A percentile compares a stretch with the other conserved stretches of the same genome.
Evolutionary conservation across 257 asterid genomes (phyloP).

Genomic region (Fraxinus pennsylvanica): DNA sequence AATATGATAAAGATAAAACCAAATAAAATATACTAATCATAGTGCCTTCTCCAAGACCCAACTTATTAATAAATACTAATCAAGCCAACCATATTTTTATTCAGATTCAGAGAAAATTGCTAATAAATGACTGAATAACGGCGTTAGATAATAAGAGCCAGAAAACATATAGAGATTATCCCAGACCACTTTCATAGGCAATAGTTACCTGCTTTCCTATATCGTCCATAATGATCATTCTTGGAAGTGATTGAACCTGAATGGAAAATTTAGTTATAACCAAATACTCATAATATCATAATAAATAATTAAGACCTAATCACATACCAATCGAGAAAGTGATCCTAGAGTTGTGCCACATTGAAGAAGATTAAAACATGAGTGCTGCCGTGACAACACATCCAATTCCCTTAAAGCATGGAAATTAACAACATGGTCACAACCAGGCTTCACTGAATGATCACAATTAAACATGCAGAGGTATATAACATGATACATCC

Average conservation of each 20-base stretch:
- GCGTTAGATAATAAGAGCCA: not conserved
- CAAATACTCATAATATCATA: constrained; percentile 20
- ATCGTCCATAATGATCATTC: constrained; percentile 93
- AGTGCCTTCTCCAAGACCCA: constrained; percentile 4
- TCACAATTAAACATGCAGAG: not conserved
- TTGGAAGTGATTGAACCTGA: constrained; percentile 98
- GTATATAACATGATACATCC: not conserved
- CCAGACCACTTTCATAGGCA: constrained; percentile 18
- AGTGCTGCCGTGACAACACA: constrained; percentile 81
- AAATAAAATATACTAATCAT: not conserved
- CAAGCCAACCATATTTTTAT: constrained; percentile 1
- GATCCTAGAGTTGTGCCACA: constrained; percentile 95
- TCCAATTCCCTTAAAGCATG: constrained; percentile 79
- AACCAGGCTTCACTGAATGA: not conserved
- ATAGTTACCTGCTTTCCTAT: constrained; percentile 81
- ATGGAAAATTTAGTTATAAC: constrained; percentile 27
- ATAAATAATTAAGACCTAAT: constrained; percentile 11
- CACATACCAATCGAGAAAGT: constrained; percentile 80
- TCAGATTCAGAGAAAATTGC: not conserved
- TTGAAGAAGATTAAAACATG: constrained; percentile 85
- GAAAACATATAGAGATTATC: constrained; percentile 14
- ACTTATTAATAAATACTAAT: constrained; percentile 10
- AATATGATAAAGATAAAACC: constrained; percentile 11
- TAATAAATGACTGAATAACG: not conserved
- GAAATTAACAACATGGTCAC: constrained; percentile 18